phyloP scores from a whole-genome alignment of 352 stramenopile species.

The Phytophthora meadii region DNA sequence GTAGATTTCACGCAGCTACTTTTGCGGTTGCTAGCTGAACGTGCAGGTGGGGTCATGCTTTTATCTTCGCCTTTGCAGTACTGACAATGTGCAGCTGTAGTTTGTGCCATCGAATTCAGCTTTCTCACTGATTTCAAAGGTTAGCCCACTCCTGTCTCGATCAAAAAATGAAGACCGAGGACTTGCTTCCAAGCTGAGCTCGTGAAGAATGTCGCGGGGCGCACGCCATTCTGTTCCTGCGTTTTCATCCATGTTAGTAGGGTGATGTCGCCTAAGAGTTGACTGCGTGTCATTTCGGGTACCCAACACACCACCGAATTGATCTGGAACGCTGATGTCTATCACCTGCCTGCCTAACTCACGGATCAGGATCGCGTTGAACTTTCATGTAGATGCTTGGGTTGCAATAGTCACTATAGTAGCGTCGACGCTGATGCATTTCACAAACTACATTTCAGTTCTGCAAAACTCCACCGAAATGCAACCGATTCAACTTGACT shows the following conservation, averaged over 20 bases:
- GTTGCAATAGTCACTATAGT: too few relatives aligned
- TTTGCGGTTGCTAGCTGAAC: too few relatives aligned
- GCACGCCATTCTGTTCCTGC: slow-evolving; percentile 1
- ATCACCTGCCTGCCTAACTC: too few relatives aligned
- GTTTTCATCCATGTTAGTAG: slow-evolving; percentile 4
- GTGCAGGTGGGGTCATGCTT: too few relatives aligned
- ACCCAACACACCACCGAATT: slow-evolving; percentile 27
- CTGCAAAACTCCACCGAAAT: too few relatives aligned
- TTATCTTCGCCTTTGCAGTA: too few relatives aligned
- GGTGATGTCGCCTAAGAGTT: slow-evolving; percentile 12
- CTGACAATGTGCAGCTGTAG: not conserved
- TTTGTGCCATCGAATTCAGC: not conserved
- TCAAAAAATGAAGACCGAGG: too few relatives aligned
- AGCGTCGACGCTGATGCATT: too few relatives aligned
- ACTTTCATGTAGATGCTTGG: not conserved
- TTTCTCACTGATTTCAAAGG: not conserved
- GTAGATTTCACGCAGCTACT: too few relatives aligned
- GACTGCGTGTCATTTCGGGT: not conserved
- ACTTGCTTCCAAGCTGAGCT: too few relatives aligned
- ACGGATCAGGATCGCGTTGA: not conserved
- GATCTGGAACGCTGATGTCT: slow-evolving; percentile 39
- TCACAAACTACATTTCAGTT: too few relatives aligned
- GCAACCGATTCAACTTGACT: too few relatives aligned
- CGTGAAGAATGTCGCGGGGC: not conserved
- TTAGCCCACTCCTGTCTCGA: not conserved